phyloP scores from a whole-genome alignment of 345 rosid species.

The Capsella bursapastoris region DNA sequence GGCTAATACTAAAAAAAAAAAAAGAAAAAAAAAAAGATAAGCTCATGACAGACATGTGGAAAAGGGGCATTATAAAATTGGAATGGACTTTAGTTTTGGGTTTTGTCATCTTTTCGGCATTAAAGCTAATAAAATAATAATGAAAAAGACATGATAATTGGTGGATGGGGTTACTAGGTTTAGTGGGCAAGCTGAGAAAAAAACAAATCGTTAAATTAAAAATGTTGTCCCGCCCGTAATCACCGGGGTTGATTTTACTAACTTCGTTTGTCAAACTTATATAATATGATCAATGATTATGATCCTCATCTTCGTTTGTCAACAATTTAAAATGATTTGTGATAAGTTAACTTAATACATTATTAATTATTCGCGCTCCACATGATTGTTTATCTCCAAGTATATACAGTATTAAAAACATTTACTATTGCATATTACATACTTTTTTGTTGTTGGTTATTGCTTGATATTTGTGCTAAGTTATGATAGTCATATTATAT shows the following conservation, averaged over 20 bases:
- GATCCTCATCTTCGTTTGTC: conserved; percentile 8
- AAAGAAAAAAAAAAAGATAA: neutral
- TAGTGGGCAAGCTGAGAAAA: conserved; percentile 32
- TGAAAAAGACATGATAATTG: conserved; percentile 38
- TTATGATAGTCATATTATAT: too few species aligned
- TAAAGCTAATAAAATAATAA: conserved; percentile 29
- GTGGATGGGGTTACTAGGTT: conserved; percentile 42
- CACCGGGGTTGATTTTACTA: too few species aligned
- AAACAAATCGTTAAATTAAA: neutral
- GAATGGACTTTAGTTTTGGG: conserved; percentile 16
- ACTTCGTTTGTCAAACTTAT: conserved; percentile 10
- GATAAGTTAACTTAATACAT: neutral
- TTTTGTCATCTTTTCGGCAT: neutral
- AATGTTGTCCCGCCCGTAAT: conserved; percentile 32
- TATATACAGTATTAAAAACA: too few species aligned
- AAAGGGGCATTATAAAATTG: conserved; percentile 8
- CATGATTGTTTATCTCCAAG: neutral
- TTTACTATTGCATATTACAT: too few species aligned
- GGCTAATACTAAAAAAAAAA: neutral
- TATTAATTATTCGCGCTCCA: neutral
- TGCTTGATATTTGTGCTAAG: too few species aligned
- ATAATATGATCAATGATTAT: neutral
- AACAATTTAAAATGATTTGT: neutral
- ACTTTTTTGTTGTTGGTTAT: too few species aligned
- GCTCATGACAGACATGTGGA: neutral